Evolutionary conservation across 169 alveolate genomes (phyloP).

Genomic region (Plasmodium billcollinsi): DNA sequence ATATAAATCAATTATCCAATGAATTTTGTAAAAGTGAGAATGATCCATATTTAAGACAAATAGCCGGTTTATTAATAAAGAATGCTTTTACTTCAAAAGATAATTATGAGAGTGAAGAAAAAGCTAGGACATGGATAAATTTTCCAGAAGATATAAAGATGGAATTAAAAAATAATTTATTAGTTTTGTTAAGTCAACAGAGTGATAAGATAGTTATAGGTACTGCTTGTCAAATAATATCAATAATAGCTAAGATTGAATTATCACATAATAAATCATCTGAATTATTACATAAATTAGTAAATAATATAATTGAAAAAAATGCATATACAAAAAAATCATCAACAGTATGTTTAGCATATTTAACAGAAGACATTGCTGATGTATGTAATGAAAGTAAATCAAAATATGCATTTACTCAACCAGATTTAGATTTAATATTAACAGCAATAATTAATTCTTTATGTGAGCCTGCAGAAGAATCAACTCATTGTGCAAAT

Average conservation of each 20-base stretch:
- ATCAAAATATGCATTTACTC: conserved; percentile 81
- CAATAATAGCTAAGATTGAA: conserved; percentile 89
- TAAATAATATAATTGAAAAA: conserved; percentile 84
- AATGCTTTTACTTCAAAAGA: conserved; percentile 87
- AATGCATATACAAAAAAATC: conserved; percentile 87
- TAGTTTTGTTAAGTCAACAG: conserved; percentile 83
- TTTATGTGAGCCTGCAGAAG: conserved; percentile 80
- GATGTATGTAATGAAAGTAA: conserved; percentile 81
- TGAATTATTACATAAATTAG: conserved; percentile 86
- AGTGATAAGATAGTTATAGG: conserved; percentile 85
- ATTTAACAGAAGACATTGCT: conserved; percentile 89
- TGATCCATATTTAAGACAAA: conserved; percentile 84
- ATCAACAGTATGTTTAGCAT: conserved; percentile 86
- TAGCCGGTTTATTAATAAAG: conserved; percentile 89
- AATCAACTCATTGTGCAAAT: conserved; percentile 81
- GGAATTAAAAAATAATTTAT: conserved; percentile 83
- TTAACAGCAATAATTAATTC: conserved; percentile 86
- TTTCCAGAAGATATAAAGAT: conserved; percentile 83
- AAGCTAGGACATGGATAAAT: conserved; percentile 82
- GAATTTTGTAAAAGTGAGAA: conserved; percentile 84
- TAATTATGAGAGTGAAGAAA: conserved; percentile 84
- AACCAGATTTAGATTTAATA: conserved; percentile 79
- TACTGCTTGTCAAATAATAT: conserved; percentile 90
- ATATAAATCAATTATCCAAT: conserved; percentile 82
- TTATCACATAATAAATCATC: conserved; percentile 89